These are phyloP conservation scores for Senecio squalidus DNA, from an alignment of 140 eudicot species.

Conservation along the genomic window DNA sequence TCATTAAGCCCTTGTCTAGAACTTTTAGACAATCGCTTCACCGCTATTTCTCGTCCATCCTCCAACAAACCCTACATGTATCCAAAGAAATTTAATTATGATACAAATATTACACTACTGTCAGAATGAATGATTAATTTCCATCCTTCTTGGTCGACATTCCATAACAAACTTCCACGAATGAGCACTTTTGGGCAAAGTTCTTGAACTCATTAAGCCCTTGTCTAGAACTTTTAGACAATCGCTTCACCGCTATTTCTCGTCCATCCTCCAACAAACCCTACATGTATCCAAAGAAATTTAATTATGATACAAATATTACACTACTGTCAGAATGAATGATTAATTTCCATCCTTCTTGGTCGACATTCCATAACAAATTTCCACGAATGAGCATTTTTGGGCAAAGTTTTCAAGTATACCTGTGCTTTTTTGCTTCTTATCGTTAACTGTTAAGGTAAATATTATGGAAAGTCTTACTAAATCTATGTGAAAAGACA, in stretches of 20 bases:
- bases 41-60: constrained; percentile 22
- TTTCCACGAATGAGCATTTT: too few species aligned
- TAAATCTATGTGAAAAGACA: background rate
- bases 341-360: too few species aligned
- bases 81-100: background rate
- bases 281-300: background rate
- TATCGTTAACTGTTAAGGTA: background rate
- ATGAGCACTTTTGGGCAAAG: too few species aligned
- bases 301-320: background rate
- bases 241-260: constrained; percentile 25
- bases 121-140: too few species aligned
- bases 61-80: constrained; percentile 18
- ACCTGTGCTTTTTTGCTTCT: too few species aligned
- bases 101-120: background rate
- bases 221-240: constrained; percentile 27
- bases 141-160: too few species aligned
- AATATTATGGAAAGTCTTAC: background rate
- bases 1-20: constrained; percentile 23
- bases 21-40: constrained; percentile 24
- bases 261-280: constrained; percentile 21
- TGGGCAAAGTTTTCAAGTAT: too few species aligned
- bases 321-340: too few species aligned
- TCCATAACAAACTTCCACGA: too few species aligned
- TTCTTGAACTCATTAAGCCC: constrained; percentile 20
- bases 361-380: too few species aligned